Evolutionary conservation across 176 grass and related monocot species (phyloP), one percentile per base, ranked within the genome.

Genomic region (Tillandsia leiboldiana): DNA sequence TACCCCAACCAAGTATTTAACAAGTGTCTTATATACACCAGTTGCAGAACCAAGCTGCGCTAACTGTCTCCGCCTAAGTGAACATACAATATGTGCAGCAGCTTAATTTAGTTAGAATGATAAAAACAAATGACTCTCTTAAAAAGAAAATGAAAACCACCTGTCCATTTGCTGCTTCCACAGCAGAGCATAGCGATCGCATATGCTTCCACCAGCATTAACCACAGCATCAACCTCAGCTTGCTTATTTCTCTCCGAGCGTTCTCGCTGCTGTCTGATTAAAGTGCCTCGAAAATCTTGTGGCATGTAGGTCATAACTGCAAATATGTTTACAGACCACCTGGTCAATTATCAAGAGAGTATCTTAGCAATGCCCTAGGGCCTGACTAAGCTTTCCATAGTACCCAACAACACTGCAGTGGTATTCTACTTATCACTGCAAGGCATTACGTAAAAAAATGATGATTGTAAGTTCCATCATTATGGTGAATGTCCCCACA

Each of bases 241-340:
- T 86, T 99, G 89, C 17, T 80, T 99, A 78, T 90, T 99, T 64
- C 90, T 99, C 72, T 99, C 94, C 18, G 94, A 99, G 24, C 94
- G 84, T 66, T 99, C 94, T 78, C 82, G 58, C 70, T 99, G 94
- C 65, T 99, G 87, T 68, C 90, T 88, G 72, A 99, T 99, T 71
- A 99, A 73, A 49, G 78, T 79, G 48, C 90, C 94, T 27, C 94
- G 85, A 71, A 99, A 99, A 75, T 99, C 94, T 86, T 99, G 94
- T 69, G 94, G 94, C 94, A 99, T 90, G 72, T 99, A 99, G 67
- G 94, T 99, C 94, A 99, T 93, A 77, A 99, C 90, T 99, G 80
- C 85, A 84, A 67, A 89, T 82, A 85, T 26, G 53, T 77, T 83
- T 73, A 68, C 78, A 88, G 71, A 67, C 8, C 3, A 51, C 47